Percentiles rank a stretch among this genome's conserved stretches.
These are phyloP conservation scores for Saccharomycopsis schoenii DNA, from an alignment of 805 yeast genomes.

Conservation along the genomic window DNA sequence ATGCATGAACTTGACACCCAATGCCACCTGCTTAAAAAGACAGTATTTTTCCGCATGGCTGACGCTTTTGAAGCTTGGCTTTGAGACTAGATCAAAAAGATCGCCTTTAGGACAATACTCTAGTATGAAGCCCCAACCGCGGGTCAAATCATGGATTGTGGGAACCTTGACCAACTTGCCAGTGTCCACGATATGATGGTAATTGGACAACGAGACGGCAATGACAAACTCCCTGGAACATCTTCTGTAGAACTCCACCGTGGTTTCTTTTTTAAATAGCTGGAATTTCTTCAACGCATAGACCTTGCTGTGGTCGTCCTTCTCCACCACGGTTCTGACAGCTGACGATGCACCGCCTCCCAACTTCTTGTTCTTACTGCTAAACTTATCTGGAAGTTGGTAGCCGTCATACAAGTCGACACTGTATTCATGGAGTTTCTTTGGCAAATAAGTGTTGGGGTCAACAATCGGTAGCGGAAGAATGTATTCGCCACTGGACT, in stretches of 20 bases:
- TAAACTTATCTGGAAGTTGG: constrained; percentile 30
- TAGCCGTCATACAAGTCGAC: constrained; percentile 46
- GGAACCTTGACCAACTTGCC: constrained; percentile 48
- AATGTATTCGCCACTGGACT: constrained; percentile 20
- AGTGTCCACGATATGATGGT: constrained; percentile 52
- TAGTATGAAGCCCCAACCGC: constrained; percentile 89
- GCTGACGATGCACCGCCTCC: constrained; percentile 70
- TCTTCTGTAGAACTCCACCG: constrained; percentile 54
- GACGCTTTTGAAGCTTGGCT: constrained; percentile 50
- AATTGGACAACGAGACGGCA: constrained; percentile 42
- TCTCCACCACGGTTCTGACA: constrained; percentile 41
- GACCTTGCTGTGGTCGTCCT: constrained; percentile 24
- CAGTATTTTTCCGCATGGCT: constrained; percentile 49
- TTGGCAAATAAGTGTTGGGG: constrained; percentile 58
- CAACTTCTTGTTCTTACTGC: constrained; percentile 35
- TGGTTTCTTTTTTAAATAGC: constrained; percentile 50
- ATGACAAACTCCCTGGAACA: constrained; percentile 56
- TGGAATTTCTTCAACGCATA: constrained; percentile 61
- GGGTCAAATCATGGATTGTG: constrained; percentile 38
- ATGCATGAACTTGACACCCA: constrained; percentile 75
- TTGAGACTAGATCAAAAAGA: constrained; percentile 48
- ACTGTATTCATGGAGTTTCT: constrained; percentile 37
- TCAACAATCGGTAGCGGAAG: constrained; percentile 53
- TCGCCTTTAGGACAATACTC: constrained; percentile 91
- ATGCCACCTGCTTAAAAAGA: constrained; percentile 73